Evolutionary conservation across 148 eudicot genomes (phyloP), one percentile per base, ranked within the genome.

Genomic region (Hydrangea macrophylla): DNA sequence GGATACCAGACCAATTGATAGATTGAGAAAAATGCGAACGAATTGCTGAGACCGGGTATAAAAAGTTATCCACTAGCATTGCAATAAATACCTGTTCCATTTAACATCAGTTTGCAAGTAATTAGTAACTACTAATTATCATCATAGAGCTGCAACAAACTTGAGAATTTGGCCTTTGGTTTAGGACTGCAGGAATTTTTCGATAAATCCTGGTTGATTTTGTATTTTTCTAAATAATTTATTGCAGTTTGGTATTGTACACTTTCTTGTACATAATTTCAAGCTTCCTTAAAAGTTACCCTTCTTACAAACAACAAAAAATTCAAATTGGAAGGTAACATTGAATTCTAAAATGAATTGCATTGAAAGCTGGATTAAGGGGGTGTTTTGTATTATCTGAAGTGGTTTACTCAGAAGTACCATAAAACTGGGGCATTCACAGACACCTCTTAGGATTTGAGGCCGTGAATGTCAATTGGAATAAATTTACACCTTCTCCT

Each of bases 1-100:
- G 83, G 53, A 90, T 94, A 60, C 98, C 97, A 56, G 98, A 94
- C 97, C 98, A 94, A 55, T 94, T 81, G 70, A 94, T 90, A 51
- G 92, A 88, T 74, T 86, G 91, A 23, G 91, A 80, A 75, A 90
- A 87, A 81, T 90, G 91, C 35, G 98, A 94, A 36, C 88, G 78
- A 7, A 90, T 25, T 36, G 98, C 97, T 10, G 96, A 90, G 37
- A 94, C 61, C n/a, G 98, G 96, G 67, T 90, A 90, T 63, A 90
- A 73, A 66, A 90, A 90, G 70, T 94, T 94, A 60, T 94, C 97
- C 61, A 94, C 98, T 73, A 94, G 83, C 89, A 90, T 83, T 35
- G 98, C 96, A 70, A 90, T 67, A 71, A 94, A 94, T 57, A 94
- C 96, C 98, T 94, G 98, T 73, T 58, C 78, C 73, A 28, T 71